Conservation (phyloP, 1,139 yeast species). For the Komagataea norvegica region DNA sequence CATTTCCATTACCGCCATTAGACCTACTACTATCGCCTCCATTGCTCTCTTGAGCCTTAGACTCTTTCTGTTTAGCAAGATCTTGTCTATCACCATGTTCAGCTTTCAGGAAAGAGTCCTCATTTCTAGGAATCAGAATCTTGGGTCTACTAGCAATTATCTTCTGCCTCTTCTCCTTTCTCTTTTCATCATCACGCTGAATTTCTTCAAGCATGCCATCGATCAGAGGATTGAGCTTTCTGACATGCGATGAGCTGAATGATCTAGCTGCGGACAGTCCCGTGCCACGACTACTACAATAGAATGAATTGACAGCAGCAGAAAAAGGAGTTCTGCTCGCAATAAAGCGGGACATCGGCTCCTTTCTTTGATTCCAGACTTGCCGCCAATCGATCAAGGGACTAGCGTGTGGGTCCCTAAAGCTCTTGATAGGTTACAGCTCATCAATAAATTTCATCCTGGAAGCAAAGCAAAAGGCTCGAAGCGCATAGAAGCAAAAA, state of each 20-base stretch:
- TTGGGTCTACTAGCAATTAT: slow-evolving; percentile 17
- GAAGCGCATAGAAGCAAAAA: too few species aligned
- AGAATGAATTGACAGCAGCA: too few species aligned
- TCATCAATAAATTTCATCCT: too few species aligned
- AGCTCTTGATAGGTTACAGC: too few species aligned
- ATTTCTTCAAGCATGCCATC: slow-evolving; percentile 27
- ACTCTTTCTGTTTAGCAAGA: too few species aligned
- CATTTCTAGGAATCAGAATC: slow-evolving; percentile 19
- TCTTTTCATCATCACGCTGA: slow-evolving; percentile 18
- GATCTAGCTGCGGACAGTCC: background rate
- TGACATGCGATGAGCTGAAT: background rate
- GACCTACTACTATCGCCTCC: slow-evolving; percentile 7
- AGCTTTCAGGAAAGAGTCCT: slow-evolving; percentile 17
- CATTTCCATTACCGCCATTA: slow-evolving; percentile 10
- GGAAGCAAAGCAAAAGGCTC: background rate
- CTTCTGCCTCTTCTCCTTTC: slow-evolving; percentile 16
- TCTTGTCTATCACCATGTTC: slow-evolving; percentile 3
- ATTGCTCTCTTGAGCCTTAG: background rate
- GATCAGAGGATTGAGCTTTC: slow-evolving; percentile 29
- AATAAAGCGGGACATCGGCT: too few species aligned
- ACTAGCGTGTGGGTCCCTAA: too few species aligned
- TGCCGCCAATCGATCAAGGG: too few species aligned
- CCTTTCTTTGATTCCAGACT: too few species aligned
- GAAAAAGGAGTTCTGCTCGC: too few species aligned
- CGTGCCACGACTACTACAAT: too few species aligned